phyloP scores from a whole-genome alignment of 2,329 filamentous ascomycete species.

The Claviceps humidiphila region DNA sequence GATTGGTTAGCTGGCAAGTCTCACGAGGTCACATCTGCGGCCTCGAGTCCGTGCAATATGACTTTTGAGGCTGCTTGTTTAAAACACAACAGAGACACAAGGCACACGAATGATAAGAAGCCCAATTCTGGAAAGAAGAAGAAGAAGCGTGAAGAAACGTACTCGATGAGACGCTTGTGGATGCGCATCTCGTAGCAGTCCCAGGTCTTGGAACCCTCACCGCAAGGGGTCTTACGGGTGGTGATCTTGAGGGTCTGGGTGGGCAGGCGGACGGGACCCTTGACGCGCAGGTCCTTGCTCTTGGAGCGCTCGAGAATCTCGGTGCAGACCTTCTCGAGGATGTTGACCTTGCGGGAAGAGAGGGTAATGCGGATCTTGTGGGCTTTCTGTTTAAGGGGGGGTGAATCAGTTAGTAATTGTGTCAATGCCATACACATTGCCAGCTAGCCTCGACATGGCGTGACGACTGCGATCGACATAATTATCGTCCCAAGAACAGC shows the following conservation, averaged over 20 bases:
- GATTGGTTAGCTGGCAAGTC: not conserved
- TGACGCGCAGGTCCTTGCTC: slow-evolving; percentile 95
- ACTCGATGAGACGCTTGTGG: slow-evolving; percentile 97
- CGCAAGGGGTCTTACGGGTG: slow-evolving; percentile 97
- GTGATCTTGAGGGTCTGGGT: slow-evolving; percentile 96
- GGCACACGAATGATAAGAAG: not conserved
- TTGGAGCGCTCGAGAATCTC: slow-evolving; percentile 98
- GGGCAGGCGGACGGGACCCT: slow-evolving; percentile 94
- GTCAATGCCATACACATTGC: no score
- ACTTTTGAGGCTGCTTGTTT: not conserved
- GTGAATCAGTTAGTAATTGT: slow-evolving; percentile 4
- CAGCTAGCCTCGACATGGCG: no score
- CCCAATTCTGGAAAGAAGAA: no score
- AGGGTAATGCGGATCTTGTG: slow-evolving; percentile 98
- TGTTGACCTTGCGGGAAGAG: slow-evolving; percentile 84
- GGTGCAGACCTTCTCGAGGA: slow-evolving; percentile 95
- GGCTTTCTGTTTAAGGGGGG: slow-evolving; percentile 49
- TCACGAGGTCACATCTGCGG: no score
- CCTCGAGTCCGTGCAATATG: not conserved
- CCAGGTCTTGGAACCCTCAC: slow-evolving; percentile 99
- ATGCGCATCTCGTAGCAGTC: slow-evolving; percentile 98
- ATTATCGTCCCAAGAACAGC: no score
- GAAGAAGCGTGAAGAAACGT: slow-evolving; percentile 22
- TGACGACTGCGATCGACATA: no score
- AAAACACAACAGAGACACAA: not conserved